Evolutionary conservation across 257 asterid species (phyloP).

Genomic region (Knoxia roxburghii): DNA sequence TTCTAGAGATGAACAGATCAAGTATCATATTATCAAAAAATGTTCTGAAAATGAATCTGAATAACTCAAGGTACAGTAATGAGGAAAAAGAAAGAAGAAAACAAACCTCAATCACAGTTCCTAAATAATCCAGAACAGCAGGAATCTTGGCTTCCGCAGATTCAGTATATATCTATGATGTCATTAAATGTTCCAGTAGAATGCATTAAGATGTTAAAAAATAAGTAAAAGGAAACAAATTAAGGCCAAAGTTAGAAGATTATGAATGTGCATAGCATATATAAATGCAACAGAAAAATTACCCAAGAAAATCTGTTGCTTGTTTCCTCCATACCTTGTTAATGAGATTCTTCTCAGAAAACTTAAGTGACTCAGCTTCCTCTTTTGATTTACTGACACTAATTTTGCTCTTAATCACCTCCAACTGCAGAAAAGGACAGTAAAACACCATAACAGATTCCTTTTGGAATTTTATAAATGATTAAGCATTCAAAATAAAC

Average conservation of each 20-base stretch:
- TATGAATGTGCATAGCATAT: background rate
- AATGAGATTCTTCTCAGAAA: slow-evolving; percentile 69
- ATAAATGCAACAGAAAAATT: background rate
- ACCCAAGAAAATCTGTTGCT: background rate
- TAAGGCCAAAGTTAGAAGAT: background rate
- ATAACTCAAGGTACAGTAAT: background rate
- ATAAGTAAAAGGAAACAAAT: background rate
- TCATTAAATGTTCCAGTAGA: background rate
- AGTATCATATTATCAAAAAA: too few relatives aligned
- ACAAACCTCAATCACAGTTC: slow-evolving; percentile 72
- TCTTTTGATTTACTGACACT: slow-evolving; percentile 74
- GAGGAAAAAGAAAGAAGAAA: slow-evolving; percentile 12
- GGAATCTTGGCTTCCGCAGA: slow-evolving; percentile 91
- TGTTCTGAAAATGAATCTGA: too few relatives aligned
- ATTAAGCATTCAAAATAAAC: slow-evolving; percentile 7
- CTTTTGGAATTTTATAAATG: background rate
- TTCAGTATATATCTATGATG: slow-evolving; percentile 56
- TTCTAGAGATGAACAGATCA: too few relatives aligned
- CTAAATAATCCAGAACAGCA: slow-evolving; percentile 89
- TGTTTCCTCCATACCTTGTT: slow-evolving; percentile 50
- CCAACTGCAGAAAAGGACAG: slow-evolving; percentile 47
- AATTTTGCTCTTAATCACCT: slow-evolving; percentile 47
- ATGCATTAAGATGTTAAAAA: slow-evolving; percentile 8
- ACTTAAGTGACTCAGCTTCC: slow-evolving; percentile 76
- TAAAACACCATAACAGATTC: slow-evolving; percentile 1